Conservation (phyloP, 2,329 filamentous ascomycete genomes). For the Myriosclerotinia scirpicola region DNA sequence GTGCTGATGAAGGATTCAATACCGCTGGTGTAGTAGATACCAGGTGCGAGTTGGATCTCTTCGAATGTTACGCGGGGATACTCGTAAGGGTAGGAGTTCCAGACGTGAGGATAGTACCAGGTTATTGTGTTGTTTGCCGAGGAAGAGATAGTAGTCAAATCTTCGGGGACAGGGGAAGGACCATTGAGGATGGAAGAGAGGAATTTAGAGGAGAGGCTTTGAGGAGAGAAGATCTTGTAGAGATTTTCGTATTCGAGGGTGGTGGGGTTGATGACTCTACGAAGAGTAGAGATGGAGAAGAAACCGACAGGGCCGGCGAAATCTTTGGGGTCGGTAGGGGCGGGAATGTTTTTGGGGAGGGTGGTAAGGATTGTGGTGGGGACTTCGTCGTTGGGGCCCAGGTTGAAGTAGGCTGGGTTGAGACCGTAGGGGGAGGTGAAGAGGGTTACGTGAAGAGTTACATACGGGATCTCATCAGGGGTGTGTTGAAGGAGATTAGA, state of each 20-base stretch:
- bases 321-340: slow-evolving; percentile 46
- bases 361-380: slow-evolving; percentile 84
- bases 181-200: slow-evolving; percentile 50
- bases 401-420: slow-evolving; percentile 70
- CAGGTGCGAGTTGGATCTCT: slow-evolving; percentile 65
- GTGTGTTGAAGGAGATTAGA: slow-evolving; percentile 64
- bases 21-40: slow-evolving; percentile 69
- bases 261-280: slow-evolving; percentile 60
- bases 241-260: slow-evolving; percentile 55
- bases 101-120: slow-evolving; percentile 76
- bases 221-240: slow-evolving; percentile 66
- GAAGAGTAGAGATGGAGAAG: slow-evolving; percentile 79
- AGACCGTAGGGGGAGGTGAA: slow-evolving; percentile 77
- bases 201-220: slow-evolving; percentile 53
- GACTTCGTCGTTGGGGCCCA: slow-evolving; percentile 55
- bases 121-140: slow-evolving; percentile 58
- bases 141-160: slow-evolving; percentile 32
- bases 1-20: slow-evolving; percentile 95
- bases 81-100: slow-evolving; percentile 82
- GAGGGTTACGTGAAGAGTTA: slow-evolving; percentile 82
- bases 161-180: slow-evolving; percentile 41
- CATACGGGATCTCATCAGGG: slow-evolving; percentile 83
- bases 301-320: slow-evolving; percentile 75
- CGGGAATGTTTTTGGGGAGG: slow-evolving; percentile 56
- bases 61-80: slow-evolving; percentile 87